Conservation (phyloP, 768 basidiomycete genomes). For the Mycena chlorophos region DNA sequence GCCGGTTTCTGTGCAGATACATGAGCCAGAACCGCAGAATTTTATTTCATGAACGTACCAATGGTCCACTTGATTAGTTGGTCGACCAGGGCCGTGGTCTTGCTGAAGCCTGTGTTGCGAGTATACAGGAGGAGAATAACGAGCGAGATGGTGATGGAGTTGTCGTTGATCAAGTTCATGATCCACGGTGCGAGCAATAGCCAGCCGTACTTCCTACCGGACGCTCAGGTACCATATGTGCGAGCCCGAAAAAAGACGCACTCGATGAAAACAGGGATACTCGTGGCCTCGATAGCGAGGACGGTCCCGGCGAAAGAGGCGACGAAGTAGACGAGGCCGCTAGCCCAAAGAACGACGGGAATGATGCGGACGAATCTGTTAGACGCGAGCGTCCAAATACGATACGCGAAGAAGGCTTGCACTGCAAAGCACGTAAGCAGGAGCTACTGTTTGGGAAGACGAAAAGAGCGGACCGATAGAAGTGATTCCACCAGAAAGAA, state of each 20-base stretch:
- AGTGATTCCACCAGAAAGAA: neutral
- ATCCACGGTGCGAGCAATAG: neutral
- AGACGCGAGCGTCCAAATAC: neutral
- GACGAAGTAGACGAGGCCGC: neutral
- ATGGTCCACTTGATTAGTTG: neutral
- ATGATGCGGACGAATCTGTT: neutral
- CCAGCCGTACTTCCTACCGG: neutral
- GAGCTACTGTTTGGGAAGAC: neutral
- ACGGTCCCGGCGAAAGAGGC: neutral
- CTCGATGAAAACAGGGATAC: neutral
- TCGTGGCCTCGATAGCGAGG: neutral
- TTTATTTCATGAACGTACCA: neutral
- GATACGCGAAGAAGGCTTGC: conserved; percentile 2
- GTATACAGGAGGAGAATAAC: neutral
- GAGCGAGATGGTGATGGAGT: neutral
- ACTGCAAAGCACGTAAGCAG: neutral
- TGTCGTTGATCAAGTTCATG: neutral
- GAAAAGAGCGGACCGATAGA: neutral
- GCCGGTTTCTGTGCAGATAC: neutral
- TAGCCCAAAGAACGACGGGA: neutral
- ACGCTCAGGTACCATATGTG: neutral
- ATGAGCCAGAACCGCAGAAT: neutral
- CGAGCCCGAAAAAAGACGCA: too few relatives aligned
- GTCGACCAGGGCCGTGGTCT: neutral
- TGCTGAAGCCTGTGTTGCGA: neutral